phyloP scores from a whole-genome alignment of 345 rosid species.

The Turnera subulata region DNA sequence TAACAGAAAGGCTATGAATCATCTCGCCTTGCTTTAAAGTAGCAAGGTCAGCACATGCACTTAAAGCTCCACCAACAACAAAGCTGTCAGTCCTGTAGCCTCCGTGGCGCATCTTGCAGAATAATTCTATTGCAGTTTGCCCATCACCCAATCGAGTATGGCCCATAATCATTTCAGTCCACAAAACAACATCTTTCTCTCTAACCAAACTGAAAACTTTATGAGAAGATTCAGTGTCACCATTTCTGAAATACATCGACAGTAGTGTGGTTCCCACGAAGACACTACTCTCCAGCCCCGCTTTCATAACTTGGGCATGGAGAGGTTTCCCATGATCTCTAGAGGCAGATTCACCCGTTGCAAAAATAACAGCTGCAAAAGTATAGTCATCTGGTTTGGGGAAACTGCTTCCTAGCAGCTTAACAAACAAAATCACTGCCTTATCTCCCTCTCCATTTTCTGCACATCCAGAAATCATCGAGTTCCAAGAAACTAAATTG shows the following conservation, averaged over 20 bases:
- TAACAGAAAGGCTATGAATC: constrained; percentile 56
- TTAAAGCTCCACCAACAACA: constrained; percentile 64
- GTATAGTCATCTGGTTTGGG: constrained; percentile 77
- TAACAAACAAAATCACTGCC: constrained; percentile 51
- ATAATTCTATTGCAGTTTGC: constrained; percentile 46
- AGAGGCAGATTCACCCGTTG: constrained; percentile 33
- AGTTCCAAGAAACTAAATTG: constrained; percentile 79
- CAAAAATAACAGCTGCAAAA: constrained; percentile 62
- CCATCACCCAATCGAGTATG: constrained; percentile 64
- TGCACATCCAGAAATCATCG: constrained; percentile 63
- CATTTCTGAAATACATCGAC: constrained; percentile 69
- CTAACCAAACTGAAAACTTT: constrained; percentile 38
- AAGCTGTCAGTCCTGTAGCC: constrained; percentile 56
- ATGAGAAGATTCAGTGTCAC: constrained; percentile 50
- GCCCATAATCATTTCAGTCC: constrained; percentile 90
- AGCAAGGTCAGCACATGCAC: constrained; percentile 77
- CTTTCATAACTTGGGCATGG: constrained; percentile 53
- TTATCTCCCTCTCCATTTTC: constrained; percentile 53
- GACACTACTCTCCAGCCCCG: constrained; percentile 47
- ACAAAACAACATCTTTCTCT: constrained; percentile 67
- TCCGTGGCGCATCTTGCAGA: constrained; percentile 47
- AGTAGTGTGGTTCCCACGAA: constrained; percentile 62
- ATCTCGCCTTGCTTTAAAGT: constrained; percentile 66
- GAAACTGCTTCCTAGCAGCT: constrained; percentile 29
- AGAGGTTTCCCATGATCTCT: constrained; percentile 51